Percentiles rank a stretch among this genome's conserved stretches.
These are phyloP conservation scores for Asclepias syriaca DNA, from an alignment of 257 asterid genomes.

Conservation along the genomic window DNA sequence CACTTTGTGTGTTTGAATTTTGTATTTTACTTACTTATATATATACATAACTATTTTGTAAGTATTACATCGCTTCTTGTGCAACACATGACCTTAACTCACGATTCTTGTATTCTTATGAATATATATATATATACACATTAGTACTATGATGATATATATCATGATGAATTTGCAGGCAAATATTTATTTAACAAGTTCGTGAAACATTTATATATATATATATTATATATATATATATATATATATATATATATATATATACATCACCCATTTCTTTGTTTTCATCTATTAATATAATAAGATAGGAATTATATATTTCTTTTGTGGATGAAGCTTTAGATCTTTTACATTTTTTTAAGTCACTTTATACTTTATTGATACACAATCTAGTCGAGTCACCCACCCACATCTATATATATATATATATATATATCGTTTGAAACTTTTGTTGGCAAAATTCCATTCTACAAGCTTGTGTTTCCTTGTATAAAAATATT, in stretches of 20 bases:
- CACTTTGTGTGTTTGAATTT: constrained; percentile 6
- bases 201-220: too few species aligned
- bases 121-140: neutral
- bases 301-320: too few species aligned
- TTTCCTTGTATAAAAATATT: too few species aligned
- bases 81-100: constrained; percentile 15
- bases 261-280: too few species aligned
- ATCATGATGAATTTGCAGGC: neutral
- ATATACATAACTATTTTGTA: neutral
- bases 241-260: neutral
- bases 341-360: too few species aligned
- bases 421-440: too few species aligned
- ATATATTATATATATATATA: neutral
- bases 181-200: neutral
- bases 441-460: too few species aligned
- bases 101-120: constrained; percentile 10
- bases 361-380: too few species aligned
- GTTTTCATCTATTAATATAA: neutral
- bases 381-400: too few species aligned
- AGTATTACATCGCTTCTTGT: constrained; percentile 13
- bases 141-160: neutral
- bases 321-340: too few species aligned
- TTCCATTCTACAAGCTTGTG: too few species aligned
- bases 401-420: too few species aligned
- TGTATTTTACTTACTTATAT: neutral